These are phyloP conservation scores for Blastocystis sp. DNA, from an alignment of 352 stramenopile species.

Conservation along the genomic window DNA sequence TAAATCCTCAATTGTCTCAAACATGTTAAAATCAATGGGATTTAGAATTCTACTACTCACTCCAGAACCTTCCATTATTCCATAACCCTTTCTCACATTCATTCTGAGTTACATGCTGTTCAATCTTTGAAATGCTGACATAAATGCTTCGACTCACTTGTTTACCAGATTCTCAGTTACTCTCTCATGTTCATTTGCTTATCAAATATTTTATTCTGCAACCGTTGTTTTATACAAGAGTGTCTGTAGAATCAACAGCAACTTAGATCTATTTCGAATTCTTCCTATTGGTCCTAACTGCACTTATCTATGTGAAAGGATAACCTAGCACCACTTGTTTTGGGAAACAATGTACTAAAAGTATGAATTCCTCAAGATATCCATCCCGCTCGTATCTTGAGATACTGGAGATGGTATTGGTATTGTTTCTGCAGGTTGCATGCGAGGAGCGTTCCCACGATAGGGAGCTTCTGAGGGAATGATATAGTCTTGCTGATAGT, in stretches of 20 bases:
- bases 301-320: no score
- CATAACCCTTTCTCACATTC: background rate
- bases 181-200: no score
- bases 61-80: background rate
- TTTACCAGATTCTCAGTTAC: no score
- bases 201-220: no score
- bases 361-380: slow-evolving; percentile 37
- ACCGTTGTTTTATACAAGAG: no score
- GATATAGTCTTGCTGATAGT: slow-evolving; percentile 39
- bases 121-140: no score
- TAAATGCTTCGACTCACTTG: no score
- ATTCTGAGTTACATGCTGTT: no score
- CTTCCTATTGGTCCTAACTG: no score
- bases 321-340: no score
- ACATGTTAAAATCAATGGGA: background rate
- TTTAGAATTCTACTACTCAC: background rate
- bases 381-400: slow-evolving; percentile 1
- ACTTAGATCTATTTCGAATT: no score
- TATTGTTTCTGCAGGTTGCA: background rate
- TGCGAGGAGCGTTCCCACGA: background rate
- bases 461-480: background rate
- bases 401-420: background rate
- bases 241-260: no score
- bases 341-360: slow-evolving; percentile 28
- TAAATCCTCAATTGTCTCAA: slow-evolving; percentile 28